Base-by-base conservation (phyloP, 1,139 yeast species). In the Hyphopichia buzzinii region DNA sequence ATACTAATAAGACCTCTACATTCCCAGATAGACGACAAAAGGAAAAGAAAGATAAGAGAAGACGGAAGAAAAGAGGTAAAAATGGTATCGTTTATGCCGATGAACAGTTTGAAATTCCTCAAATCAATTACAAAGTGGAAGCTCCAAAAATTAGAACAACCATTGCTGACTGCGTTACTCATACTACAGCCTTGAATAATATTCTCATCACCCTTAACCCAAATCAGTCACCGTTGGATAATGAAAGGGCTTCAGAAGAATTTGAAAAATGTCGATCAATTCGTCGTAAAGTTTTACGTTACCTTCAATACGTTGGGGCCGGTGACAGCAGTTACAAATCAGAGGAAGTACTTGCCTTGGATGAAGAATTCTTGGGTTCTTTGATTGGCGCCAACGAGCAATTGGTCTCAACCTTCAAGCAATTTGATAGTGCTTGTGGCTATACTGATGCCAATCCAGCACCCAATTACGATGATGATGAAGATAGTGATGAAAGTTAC, bases 371-470 rank as follows among this genome's bases (percentile, higher is more conserved):
- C 46, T 64, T 92, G 48, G 97, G 97, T 8, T 76, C 90, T 35
- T 71, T 92, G 47, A 78, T 92, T 41, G 84, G 79, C 45, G 95
- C 96, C 34, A 92, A 92, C 55, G 98, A 92, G 51, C 90, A 84
- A 52, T 72, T 92, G 44, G 95, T 92, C 8, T 67, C 67, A 4
- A 82, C 89, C 0, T 72, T 92, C 51, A 79, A 81, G 49, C 62
- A 69, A 41, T 89, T 80, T 55, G 96, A 90, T 44, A 38, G 46
- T 2, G 55, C 61, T 38, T 60, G 72, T 29, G 76, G 77, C 2
- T 63, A 63, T 39, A 50, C 64, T 2, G 60, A 45, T 2, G 61
- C 52, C 3, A 64, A 62, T 32, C 69, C 72, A 0, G 70, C 71
- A 1, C 72, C 71, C 8, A 42, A 47, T 24, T 57, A 57, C 35